A percentile compares a stretch with the other conserved stretches of the same genome.
Conservation (phyloP, 345 rosid genomes). For the Euphorbia tirucalli region DNA sequence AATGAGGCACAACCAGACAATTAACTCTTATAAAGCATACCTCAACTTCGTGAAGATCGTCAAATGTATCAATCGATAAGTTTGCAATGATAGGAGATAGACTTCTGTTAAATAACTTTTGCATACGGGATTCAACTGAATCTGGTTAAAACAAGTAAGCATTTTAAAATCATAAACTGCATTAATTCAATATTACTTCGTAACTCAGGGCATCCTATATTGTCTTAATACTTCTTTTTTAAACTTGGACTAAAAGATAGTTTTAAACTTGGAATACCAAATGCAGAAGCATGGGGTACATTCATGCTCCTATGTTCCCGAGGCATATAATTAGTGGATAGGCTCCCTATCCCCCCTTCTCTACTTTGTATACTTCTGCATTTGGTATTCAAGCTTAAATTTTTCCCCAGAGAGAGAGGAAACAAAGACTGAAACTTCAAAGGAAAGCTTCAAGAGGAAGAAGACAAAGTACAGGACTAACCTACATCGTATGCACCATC, state of each 20-base stretch:
- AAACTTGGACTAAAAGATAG: too few species aligned
- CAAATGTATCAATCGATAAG: slow-evolving; percentile 53
- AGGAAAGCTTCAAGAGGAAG: background rate
- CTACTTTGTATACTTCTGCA: too few species aligned
- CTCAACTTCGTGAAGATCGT: slow-evolving; percentile 72
- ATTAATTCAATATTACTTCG: background rate
- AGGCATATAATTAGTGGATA: too few species aligned
- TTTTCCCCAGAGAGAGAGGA: too few species aligned
- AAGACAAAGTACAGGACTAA: slow-evolving; percentile 24
- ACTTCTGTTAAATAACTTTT: slow-evolving; percentile 49
- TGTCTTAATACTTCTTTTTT: too few species aligned
- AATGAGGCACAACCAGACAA: background rate
- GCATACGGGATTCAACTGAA: slow-evolving; percentile 52
- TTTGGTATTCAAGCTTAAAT: too few species aligned
- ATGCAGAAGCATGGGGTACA: background rate
- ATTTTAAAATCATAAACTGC: background rate
- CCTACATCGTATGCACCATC: slow-evolving; percentile 73
- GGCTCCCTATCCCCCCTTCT: too few species aligned
- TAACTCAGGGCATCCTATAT: too few species aligned
- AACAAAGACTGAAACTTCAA: too few species aligned
- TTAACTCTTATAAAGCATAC: slow-evolving; percentile 35
- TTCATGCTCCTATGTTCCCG: too few species aligned
- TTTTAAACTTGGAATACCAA: background rate
- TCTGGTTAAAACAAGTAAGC: slow-evolving; percentile 43
- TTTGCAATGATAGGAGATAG: slow-evolving; percentile 56